These are phyloP conservation scores for Dendrobium nobile DNA, from an alignment of 106 monocot species.

Conservation along the genomic window DNA sequence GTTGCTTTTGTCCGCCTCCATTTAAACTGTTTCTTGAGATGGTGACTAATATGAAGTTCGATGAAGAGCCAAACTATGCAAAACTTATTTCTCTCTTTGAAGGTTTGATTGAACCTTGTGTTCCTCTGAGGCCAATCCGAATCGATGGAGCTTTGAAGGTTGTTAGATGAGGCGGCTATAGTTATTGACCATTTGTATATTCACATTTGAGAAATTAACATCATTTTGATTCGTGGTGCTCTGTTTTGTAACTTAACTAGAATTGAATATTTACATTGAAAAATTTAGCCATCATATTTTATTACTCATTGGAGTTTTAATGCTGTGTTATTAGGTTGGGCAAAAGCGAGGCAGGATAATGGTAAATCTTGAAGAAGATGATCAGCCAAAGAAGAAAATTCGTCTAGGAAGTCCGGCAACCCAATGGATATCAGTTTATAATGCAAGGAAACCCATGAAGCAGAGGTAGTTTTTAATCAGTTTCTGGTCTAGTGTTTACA, in stretches of 20 bases:
- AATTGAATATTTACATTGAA: neutral
- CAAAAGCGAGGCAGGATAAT: slow-evolving; percentile 79
- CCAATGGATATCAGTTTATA: slow-evolving; percentile 98
- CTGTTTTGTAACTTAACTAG: neutral
- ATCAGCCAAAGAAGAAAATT: slow-evolving; percentile 91
- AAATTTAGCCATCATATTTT: neutral
- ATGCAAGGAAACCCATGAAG: slow-evolving; percentile 91
- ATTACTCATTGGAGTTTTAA: neutral
- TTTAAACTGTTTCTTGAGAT: slow-evolving; percentile 84
- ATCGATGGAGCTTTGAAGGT: slow-evolving; percentile 97
- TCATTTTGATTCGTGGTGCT: neutral
- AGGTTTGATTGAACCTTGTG: slow-evolving; percentile 70
- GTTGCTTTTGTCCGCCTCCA: slow-evolving; percentile 79
- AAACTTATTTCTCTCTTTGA: slow-evolving; percentile 90
- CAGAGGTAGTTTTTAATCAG: slow-evolving; percentile 58
- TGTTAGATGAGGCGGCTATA: neutral
- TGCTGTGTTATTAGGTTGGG: slow-evolving; percentile 51
- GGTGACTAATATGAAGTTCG: slow-evolving; percentile 93
- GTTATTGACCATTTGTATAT: neutral
- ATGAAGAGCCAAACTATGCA: slow-evolving; percentile 90
- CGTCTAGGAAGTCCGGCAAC: slow-evolving; percentile 87
- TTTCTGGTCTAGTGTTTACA: neutral
- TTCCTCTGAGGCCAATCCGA: slow-evolving; percentile 68
- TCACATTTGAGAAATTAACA: slow-evolving; percentile 4
- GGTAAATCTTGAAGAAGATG: slow-evolving; percentile 92